Evolutionary conservation across 768 basidiomycete genomes (phyloP).

Genomic region (Rhodosporidiobolus sp.): DNA sequence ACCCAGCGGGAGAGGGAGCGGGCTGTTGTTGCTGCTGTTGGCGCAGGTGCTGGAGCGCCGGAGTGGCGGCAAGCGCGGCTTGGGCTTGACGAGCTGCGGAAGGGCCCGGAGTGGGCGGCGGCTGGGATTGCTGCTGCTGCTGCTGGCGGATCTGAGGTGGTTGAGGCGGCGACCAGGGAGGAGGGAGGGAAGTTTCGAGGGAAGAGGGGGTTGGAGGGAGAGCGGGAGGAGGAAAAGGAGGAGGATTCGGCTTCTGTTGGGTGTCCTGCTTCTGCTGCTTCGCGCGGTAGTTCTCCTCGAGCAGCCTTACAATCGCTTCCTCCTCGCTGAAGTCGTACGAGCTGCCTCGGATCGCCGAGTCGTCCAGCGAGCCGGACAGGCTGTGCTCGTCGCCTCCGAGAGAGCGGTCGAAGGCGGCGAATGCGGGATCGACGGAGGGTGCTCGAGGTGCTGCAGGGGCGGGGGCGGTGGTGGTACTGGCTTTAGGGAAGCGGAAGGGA

Average conservation of each 20-base stretch:
- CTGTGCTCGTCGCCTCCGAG: conserved; percentile 8
- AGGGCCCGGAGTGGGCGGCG: not conserved
- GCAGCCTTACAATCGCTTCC: conserved; percentile 53
- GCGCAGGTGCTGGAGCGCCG: not conserved
- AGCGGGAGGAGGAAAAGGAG: not conserved
- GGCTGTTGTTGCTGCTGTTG: conserved; percentile 1
- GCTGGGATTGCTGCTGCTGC: conserved; percentile 52
- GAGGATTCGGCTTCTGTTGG: not conserved
- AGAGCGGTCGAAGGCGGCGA: conserved; percentile 32
- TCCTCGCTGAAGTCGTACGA: conserved; percentile 79
- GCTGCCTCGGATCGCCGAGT: conserved; percentile 13
- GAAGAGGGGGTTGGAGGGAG: no score
- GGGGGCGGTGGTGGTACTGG: not conserved
- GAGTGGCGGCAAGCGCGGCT: conserved; percentile 7
- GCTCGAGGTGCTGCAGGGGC: no score
- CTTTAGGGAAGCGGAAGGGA: conserved; percentile 6
- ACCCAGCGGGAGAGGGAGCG: not conserved
- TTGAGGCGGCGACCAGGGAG: not conserved
- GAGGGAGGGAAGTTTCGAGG: no score
- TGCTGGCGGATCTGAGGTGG: conserved; percentile 48
- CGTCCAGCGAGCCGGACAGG: conserved; percentile 9
- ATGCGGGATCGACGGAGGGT: conserved; percentile 14
- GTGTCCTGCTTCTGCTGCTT: not conserved
- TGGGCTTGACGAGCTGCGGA: not conserved
- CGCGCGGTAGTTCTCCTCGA: conserved; percentile 45